Evolutionary conservation across 2,329 filamentous ascomycete species (phyloP).

Genomic region (Stachybotrys elegans): DNA sequence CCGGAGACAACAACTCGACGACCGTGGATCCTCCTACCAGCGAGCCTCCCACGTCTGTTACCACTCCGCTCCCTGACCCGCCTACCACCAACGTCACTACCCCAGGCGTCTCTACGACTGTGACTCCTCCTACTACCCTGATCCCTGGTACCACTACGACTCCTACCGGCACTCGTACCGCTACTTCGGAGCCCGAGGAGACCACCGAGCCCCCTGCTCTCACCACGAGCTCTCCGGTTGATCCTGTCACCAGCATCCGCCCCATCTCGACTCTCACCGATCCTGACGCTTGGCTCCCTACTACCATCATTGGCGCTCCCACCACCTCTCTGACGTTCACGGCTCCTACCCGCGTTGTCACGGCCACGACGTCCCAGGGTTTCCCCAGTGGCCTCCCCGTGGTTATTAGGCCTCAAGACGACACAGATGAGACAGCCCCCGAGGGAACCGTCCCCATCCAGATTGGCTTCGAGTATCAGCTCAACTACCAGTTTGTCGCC

Average conservation of each 20-base stretch:
- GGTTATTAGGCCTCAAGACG: conserved; percentile 66
- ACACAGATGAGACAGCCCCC: conserved; percentile 39
- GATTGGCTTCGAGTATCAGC: conserved; percentile 72
- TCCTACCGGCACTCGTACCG: background rate
- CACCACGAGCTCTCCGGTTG: conserved; percentile 8
- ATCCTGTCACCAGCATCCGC: conserved; percentile 33
- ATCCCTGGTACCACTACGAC: conserved; percentile 3
- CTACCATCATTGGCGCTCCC: conserved; percentile 55
- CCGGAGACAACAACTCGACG: background rate
- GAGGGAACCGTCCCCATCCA: conserved; percentile 69
- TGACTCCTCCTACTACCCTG: background rate
- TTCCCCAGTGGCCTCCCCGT: conserved; percentile 66
- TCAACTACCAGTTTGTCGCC: conserved; percentile 83
- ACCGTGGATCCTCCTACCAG: conserved; percentile 3
- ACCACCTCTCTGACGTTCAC: conserved; percentile 33
- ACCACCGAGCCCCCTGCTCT: background rate
- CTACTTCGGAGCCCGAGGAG: background rate
- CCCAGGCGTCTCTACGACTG: background rate
- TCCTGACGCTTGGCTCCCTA: conserved; percentile 47
- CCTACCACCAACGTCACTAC: conserved; percentile 5
- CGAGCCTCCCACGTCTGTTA: conserved; percentile 10
- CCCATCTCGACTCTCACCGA: conserved; percentile 38
- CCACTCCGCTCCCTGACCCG: conserved; percentile 7
- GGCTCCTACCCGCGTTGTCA: conserved; percentile 23
- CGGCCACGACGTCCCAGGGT: conserved; percentile 41